phyloP scores from a whole-genome alignment of 441 rosid genomes.

The Omphalea diandra region DNA sequence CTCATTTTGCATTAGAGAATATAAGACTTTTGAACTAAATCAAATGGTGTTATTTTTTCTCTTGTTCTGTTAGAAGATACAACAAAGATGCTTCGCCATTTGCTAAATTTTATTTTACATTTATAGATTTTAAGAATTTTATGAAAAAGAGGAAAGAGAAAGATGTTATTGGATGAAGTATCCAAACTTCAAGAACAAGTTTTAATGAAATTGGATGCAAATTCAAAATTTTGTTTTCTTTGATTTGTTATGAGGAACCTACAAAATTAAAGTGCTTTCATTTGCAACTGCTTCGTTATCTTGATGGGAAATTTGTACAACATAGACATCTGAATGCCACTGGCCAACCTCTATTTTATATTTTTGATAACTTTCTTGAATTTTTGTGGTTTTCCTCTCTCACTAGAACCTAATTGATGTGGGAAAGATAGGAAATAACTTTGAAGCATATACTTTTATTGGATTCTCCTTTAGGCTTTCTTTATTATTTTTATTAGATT shows the following conservation, averaged over 20 bases:
- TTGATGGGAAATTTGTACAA: slow-evolving; percentile 50
- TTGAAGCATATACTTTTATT: neutral
- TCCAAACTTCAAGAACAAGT: slow-evolving; percentile 81
- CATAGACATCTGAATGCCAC: slow-evolving; percentile 36
- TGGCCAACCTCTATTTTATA: slow-evolving; percentile 56
- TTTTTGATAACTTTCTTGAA: slow-evolving; percentile 8
- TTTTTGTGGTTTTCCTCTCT: slow-evolving; percentile 6
- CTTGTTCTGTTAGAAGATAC: slow-evolving; percentile 3
- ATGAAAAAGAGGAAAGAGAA: slow-evolving; percentile 97
- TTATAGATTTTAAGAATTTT: slow-evolving; percentile 90
- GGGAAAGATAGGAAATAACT: neutral
- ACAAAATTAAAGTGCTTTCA: slow-evolving; percentile 19
- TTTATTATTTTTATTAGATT: neutral
- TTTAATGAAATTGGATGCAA: slow-evolving; percentile 24
- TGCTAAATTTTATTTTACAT: slow-evolving; percentile 20
- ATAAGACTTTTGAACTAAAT: slow-evolving; percentile 91
- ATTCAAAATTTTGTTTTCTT: neutral
- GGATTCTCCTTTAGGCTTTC: too few relatives aligned
- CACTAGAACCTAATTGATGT: neutral
- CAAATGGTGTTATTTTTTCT: slow-evolving; percentile 56
- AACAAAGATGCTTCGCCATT: slow-evolving; percentile 12
- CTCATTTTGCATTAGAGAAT: slow-evolving; percentile 95
- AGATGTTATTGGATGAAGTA: slow-evolving; percentile 72
- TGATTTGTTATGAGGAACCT: slow-evolving; percentile 24
- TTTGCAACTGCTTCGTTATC: slow-evolving; percentile 67